Evolutionary conservation across 2,329 filamentous ascomycete genomes (phyloP).

Genomic region (Penicillium sp.): DNA sequence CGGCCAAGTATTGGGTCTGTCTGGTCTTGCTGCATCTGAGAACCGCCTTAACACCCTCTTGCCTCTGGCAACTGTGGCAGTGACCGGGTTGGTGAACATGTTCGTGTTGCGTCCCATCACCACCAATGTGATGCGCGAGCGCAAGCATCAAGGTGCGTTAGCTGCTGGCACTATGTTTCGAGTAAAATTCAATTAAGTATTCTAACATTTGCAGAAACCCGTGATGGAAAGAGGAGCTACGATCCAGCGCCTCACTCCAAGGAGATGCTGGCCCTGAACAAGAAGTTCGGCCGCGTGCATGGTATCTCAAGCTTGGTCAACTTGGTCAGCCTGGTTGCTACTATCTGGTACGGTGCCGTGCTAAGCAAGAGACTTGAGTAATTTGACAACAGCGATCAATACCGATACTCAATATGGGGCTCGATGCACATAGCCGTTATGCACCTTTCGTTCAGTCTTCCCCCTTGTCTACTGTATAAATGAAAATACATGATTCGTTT

Average conservation of each 20-base stretch:
- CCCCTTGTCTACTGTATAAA: background rate
- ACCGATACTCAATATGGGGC: too few relatives aligned
- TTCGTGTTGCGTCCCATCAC: conserved; percentile 72
- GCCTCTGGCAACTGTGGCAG: conserved; percentile 67
- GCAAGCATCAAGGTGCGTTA: conserved; percentile 71
- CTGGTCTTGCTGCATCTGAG: conserved; percentile 47
- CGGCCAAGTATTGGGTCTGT: conserved; percentile 28
- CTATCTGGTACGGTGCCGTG: conserved; percentile 73
- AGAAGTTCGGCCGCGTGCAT: conserved; percentile 74
- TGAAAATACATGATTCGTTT: background rate
- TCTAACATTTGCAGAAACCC: conserved; percentile 60
- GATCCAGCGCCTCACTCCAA: conserved; percentile 75
- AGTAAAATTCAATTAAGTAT: background rate
- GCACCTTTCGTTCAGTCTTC: background rate
- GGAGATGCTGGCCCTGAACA: conserved; percentile 80
- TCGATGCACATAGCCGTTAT: background rate
- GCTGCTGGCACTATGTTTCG: background rate
- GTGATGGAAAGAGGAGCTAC: conserved; percentile 84
- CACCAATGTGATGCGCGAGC: conserved; percentile 68
- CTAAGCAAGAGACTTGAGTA: conserved; percentile 60
- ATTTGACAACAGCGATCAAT: background rate
- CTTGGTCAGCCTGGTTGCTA: conserved; percentile 65
- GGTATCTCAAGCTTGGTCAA: conserved; percentile 79
- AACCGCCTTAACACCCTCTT: conserved; percentile 64
- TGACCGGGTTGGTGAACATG: conserved; percentile 70